phyloP scores from a whole-genome alignment of 2,329 filamentous ascomycete genomes.

The Paraphaeosphaeria sporulosa region DNA sequence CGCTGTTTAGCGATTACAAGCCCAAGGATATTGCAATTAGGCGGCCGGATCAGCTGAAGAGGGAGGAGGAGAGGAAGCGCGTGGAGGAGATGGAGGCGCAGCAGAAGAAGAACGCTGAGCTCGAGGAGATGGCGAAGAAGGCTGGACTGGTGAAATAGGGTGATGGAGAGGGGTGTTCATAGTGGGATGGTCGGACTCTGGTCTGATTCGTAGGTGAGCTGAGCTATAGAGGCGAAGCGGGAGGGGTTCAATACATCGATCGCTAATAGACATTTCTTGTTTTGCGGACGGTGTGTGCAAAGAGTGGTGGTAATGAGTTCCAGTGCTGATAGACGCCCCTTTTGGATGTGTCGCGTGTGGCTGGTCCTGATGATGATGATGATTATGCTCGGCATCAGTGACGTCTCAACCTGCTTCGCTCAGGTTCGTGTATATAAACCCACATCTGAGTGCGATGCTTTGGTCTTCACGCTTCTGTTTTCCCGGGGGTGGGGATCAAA shows the following conservation, averaged over 20 bases:
- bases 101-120: slow-evolving; percentile 42
- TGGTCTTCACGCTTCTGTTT: too few relatives aligned
- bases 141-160: slow-evolving; percentile 16
- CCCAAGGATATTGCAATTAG: slow-evolving; percentile 92
- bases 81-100: slow-evolving; percentile 57
- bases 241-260: neutral
- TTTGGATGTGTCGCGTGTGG: too few relatives aligned
- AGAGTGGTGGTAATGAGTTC: too few relatives aligned
- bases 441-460: too few relatives aligned
- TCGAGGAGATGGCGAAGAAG: slow-evolving; percentile 34
- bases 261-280: neutral
- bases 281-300: neutral
- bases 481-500: too few relatives aligned
- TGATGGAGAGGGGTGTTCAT: neutral
- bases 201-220: neutral
- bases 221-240: neutral
- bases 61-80: slow-evolving; percentile 74
- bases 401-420: neutral
- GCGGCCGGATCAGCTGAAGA: slow-evolving; percentile 82
- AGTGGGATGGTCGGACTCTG: neutral
- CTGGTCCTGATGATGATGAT: too few relatives aligned
- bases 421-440: too few relatives aligned
- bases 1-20: slow-evolving; percentile 85
- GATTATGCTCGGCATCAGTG: neutral
- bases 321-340: too few relatives aligned